Evolutionary conservation across 306 rosid species (phyloP).

Genomic region (Trifolium subterraneum): DNA sequence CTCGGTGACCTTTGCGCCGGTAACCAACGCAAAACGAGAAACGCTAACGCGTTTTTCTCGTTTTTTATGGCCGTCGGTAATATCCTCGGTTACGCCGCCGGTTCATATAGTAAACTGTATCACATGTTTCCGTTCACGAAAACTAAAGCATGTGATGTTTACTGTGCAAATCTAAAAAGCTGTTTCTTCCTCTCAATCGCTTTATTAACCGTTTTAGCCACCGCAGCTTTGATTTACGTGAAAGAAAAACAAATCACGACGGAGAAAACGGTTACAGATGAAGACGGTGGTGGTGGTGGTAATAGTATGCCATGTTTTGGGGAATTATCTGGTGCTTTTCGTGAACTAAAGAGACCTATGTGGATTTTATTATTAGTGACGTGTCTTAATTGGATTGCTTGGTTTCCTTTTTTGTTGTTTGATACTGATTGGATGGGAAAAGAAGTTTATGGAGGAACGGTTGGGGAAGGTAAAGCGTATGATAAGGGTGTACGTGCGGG

Average conservation of each 20-base stretch:
- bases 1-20: constrained; percentile 70
- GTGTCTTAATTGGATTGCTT: constrained; percentile 82
- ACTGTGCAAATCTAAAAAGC: constrained; percentile 82
- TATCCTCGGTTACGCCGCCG: constrained; percentile 78
- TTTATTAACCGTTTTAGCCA: constrained; percentile 43
- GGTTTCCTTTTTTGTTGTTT: constrained; percentile 86
- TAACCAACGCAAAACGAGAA: constrained; percentile 54
- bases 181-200: constrained; percentile 78
- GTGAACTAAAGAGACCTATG: constrained; percentile 68
- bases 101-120: constrained; percentile 58
- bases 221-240: constrained; percentile 50
- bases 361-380: constrained; percentile 78
- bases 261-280: neutral
- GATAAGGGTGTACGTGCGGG: constrained; percentile 74
- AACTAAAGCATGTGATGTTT: constrained; percentile 69
- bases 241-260: constrained; percentile 36
- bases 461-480: constrained; percentile 51
- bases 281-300: neutral
- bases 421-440: constrained; percentile 98
- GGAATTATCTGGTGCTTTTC: constrained; percentile 61
- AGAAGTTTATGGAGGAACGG: constrained; percentile 87
- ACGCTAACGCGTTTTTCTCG: constrained; percentile 60
- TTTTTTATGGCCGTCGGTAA: constrained; percentile 91
- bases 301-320: constrained; percentile 53
- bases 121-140: constrained; percentile 61